Conservation (phyloP, 805 yeast genomes). For the Ascoidea asiatica region DNA sequence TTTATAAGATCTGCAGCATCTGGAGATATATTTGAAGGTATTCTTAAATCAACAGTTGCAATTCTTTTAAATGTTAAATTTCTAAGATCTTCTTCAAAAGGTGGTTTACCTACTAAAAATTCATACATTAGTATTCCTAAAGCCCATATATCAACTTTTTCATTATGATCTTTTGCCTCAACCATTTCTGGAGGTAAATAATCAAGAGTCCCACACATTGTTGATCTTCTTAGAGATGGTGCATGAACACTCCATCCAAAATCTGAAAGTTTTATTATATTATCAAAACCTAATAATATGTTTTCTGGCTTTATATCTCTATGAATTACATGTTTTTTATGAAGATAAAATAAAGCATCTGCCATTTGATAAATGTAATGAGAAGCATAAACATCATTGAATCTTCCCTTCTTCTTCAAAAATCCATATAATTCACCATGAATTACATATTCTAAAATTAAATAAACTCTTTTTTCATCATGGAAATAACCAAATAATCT, state of each 20-base stretch:
- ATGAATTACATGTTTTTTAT: conserved; percentile 70
- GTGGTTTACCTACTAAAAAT: conserved; percentile 78
- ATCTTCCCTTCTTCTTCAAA: conserved; percentile 50
- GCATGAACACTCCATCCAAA: conserved; percentile 92
- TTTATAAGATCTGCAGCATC: conserved; percentile 71
- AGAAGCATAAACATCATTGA: conserved; percentile 63
- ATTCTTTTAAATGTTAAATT: conserved; percentile 73
- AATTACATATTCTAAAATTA: conserved; percentile 73
- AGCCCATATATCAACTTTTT: conserved; percentile 83
- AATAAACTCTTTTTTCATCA: conserved; percentile 67
- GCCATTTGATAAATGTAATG: conserved; percentile 76
- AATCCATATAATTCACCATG: conserved; percentile 78
- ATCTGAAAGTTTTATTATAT: conserved; percentile 74
- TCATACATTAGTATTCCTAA: conserved; percentile 81
- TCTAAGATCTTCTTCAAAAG: conserved; percentile 74
- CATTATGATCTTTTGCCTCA: conserved; percentile 66
- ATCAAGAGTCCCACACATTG: conserved; percentile 92
- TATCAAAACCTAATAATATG: conserved; percentile 62
- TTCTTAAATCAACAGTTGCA: conserved; percentile 56
- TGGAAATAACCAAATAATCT: conserved; percentile 76
- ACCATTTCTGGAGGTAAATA: conserved; percentile 94
- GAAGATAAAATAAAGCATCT: conserved; percentile 64
- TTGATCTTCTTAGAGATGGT: conserved; percentile 44
- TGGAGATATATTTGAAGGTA: conserved; percentile 55
- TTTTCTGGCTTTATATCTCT: conserved; percentile 94